Base-by-base conservation (phyloP, 139 green algal genomes). In the Auxenochlorella pyrenoidosa region DNA sequence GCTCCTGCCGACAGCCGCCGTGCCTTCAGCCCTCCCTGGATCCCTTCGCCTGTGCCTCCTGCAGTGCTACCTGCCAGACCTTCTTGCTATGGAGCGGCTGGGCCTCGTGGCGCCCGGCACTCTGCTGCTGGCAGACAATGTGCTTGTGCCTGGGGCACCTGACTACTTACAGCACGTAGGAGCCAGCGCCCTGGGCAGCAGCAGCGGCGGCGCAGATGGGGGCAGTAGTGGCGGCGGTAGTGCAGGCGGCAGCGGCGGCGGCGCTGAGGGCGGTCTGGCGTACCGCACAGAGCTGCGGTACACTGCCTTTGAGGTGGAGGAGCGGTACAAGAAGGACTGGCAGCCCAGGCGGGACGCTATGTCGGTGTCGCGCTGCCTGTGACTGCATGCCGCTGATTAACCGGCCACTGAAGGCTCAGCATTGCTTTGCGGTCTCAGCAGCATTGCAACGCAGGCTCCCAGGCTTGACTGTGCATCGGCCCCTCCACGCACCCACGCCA, bases 11-110 rank as follows among this genome's bases (percentile, higher is more conserved):
- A 4, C 54, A 63, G 54, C 54, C 18, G 15, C 54, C 3, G 15
- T 63, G 54, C 54, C 54, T 24, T 4, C 54, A 24, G 10, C 10
- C 47, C 47, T 54, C 47, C 47, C 47, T 68, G 10, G 12, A 32
- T 26, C 24, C 24, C 18, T 6, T 26, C 21, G 40, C 24, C 18
- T 79, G 36, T 82, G 5, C 44, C 30, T 44, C 22, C 44, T 51
- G 78, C n/a, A 83, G 78, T 83, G 78, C 51, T 83, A 83, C n/a
- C 78, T 83, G 51, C 78, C 78, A 3, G 78, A 83, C 78, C 51
- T 83, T 5, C 22, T 83, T 5, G n/a, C 34, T 12, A 71, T 83
- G 78, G 78, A 83, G 51, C 78, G 34, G 26, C 78, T 83, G 54
- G 78, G 51, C 6, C 51, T 83, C 47, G 78, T 83, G n/a, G 51